Percentiles rank a stretch among this genome's conserved stretches.
These are phyloP conservation scores for Amaranthus cruentus DNA, from an alignment of 148 eudicot species.

Conservation along the genomic window DNA sequence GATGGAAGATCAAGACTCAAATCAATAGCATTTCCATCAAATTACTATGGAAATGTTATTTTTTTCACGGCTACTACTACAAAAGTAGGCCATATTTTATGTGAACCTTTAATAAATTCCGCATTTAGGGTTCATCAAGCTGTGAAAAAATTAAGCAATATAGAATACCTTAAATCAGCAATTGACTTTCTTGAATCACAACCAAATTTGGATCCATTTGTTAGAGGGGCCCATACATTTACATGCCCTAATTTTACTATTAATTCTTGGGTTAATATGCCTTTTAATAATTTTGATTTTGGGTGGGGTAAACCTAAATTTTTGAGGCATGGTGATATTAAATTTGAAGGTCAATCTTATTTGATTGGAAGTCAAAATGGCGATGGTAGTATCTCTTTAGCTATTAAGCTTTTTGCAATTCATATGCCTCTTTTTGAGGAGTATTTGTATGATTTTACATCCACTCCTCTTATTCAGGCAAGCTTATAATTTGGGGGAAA, in stretches of 20 bases:
- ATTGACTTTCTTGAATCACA: slow-evolving; percentile 30
- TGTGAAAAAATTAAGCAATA: slow-evolving; percentile 11
- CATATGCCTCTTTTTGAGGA: slow-evolving; percentile 28
- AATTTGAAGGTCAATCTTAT: slow-evolving; percentile 25
- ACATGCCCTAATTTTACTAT: slow-evolving; percentile 30
- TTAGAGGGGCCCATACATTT: slow-evolving; percentile 20
- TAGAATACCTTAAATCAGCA: slow-evolving; percentile 28
- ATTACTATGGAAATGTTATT: slow-evolving; percentile 30
- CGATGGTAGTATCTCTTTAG: slow-evolving; percentile 22
- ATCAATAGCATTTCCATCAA: slow-evolving; percentile 17
- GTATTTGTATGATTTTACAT: slow-evolving; percentile 16
- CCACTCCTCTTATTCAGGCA: too few relatives aligned
- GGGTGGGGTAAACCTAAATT: slow-evolving; percentile 40
- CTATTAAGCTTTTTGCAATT: slow-evolving; percentile 18
- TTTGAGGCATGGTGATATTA: slow-evolving; percentile 26
- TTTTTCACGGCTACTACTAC: slow-evolving; percentile 25
- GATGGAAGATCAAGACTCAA: not conserved
- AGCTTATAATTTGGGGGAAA: too few relatives aligned
- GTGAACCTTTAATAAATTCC: slow-evolving; percentile 24
- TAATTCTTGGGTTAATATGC: slow-evolving; percentile 30
- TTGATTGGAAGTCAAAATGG: slow-evolving; percentile 13
- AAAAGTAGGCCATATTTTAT: slow-evolving; percentile 18
- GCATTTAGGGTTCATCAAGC: slow-evolving; percentile 22
- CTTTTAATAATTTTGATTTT: slow-evolving; percentile 30
- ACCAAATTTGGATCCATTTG: slow-evolving; percentile 12